phyloP scores from a whole-genome alignment of 1,139 yeast species.

The Magnusiomyces suaveolens region DNA sequence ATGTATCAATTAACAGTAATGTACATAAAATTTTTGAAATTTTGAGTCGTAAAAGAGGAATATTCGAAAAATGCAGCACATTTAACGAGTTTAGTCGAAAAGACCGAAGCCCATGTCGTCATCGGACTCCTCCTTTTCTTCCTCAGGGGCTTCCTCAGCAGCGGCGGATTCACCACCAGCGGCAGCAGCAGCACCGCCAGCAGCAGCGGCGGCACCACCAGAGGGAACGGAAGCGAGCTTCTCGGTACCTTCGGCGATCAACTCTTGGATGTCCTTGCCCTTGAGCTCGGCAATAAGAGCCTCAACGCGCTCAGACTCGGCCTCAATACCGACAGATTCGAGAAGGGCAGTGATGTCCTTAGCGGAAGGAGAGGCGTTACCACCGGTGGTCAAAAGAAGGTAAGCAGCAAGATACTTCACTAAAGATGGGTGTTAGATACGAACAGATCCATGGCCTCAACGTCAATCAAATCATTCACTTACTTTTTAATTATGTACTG shows the following conservation, averaged over 20 bases:
- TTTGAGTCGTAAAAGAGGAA: background rate
- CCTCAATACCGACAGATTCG: slow-evolving; percentile 92
- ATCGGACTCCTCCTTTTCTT: slow-evolving; percentile 55
- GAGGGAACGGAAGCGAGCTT: slow-evolving; percentile 96
- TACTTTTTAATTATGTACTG: slow-evolving; percentile 2
- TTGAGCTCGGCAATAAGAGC: slow-evolving; percentile 82
- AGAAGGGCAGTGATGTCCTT: slow-evolving; percentile 82
- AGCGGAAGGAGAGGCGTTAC: slow-evolving; percentile 70
- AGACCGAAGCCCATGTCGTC: slow-evolving; percentile 44
- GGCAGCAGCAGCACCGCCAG: slow-evolving; percentile 58
- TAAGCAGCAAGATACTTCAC: slow-evolving; percentile 45
- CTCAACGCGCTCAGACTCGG: slow-evolving; percentile 79
- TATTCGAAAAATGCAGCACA: background rate
- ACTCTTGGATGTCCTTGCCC: slow-evolving; percentile 87
- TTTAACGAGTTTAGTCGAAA: slow-evolving; percentile 30
- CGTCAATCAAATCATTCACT: too few species aligned
- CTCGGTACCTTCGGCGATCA: slow-evolving; percentile 90
- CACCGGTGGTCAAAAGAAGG: slow-evolving; percentile 40
- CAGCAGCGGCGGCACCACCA: slow-evolving; percentile 89
- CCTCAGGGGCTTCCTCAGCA: slow-evolving; percentile 58
- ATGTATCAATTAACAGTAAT: background rate
- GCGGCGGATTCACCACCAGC: slow-evolving; percentile 63
- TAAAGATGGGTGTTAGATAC: too few species aligned
- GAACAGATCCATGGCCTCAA: background rate
- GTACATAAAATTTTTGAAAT: too few species aligned